phyloP scores from a whole-genome alignment of 139 green algal genomes.

The Asterochloris sp. region DNA sequence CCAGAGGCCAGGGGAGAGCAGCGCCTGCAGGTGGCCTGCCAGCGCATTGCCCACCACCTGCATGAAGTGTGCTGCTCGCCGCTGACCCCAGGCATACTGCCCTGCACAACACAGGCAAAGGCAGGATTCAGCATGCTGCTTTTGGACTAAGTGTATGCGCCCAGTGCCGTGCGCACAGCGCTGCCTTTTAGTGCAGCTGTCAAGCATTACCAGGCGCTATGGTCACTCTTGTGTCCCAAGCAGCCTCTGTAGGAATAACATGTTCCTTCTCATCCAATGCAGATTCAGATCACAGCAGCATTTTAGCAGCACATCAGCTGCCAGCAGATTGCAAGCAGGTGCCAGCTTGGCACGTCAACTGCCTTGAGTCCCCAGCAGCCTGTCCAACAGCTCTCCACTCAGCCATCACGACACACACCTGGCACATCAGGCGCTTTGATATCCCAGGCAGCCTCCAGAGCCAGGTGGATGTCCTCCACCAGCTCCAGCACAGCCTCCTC shows the following conservation, averaged over 20 bases:
- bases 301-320: too few species aligned
- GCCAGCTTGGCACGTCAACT: too few species aligned
- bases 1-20: slow-evolving; percentile 6
- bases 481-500: slow-evolving; percentile 13
- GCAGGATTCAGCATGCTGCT: neutral
- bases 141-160: neutral
- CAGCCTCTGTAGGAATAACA: too few species aligned
- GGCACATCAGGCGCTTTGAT: slow-evolving; percentile 18
- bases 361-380: too few species aligned
- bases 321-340: too few species aligned
- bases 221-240: too few species aligned
- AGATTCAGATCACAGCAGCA: too few species aligned
- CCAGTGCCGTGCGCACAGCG: too few species aligned
- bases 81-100: slow-evolving; percentile 21
- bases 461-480: neutral
- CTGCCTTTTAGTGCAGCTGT: too few species aligned
- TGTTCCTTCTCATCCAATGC: too few species aligned
- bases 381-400: too few species aligned
- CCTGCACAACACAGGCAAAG: slow-evolving; percentile 1
- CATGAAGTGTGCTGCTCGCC: slow-evolving; percentile 28
- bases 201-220: too few species aligned
- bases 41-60: slow-evolving; percentile 7
- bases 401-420: neutral
- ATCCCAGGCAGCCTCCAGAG: slow-evolving; percentile 21
- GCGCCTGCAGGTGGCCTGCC: slow-evolving; percentile 2